These are phyloP conservation scores for Stellera chamaejasme DNA, from an alignment of 345 rosid genomes.

Conservation along the genomic window DNA sequence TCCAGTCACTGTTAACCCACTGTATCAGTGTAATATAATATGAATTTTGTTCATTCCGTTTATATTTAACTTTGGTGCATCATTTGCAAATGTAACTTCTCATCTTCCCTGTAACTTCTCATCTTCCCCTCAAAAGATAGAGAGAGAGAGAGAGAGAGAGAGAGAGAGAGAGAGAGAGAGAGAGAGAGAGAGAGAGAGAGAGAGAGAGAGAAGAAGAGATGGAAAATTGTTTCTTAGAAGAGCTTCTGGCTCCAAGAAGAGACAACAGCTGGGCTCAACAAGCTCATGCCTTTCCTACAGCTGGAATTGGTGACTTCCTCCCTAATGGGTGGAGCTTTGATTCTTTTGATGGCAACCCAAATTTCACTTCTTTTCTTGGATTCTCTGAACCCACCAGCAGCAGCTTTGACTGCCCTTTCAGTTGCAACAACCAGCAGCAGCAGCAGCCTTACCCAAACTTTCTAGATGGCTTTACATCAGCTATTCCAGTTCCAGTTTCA, in stretches of 20 bases:
- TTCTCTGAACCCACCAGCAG: conserved; percentile 21
- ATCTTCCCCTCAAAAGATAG: conserved; percentile 1
- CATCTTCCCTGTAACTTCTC: conserved; percentile 18
- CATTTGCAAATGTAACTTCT: conserved; percentile 16
- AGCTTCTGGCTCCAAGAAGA: conserved; percentile 52
- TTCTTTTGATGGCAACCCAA: conserved; percentile 29
- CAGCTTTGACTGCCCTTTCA: conserved; percentile 37
- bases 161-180: conserved; percentile 16
- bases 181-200: conserved; percentile 9
- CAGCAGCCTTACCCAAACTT: conserved; percentile 20
- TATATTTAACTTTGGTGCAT: conserved; percentile 10
- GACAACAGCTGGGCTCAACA: conserved; percentile 12
- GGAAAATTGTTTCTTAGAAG: conserved; percentile 83
- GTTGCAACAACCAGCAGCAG: neutral
- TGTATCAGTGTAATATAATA: neutral
- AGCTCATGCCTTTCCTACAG: conserved; percentile 11
- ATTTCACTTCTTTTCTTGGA: conserved; percentile 22
- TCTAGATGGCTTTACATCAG: conserved; percentile 32
- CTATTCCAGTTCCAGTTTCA: conserved; percentile 5
- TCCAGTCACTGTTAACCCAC: conserved; percentile 3
- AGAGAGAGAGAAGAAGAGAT: conserved; percentile 20
- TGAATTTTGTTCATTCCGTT: conserved; percentile 1
- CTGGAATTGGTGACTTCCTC: conserved; percentile 27
- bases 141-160: conserved; percentile 14
- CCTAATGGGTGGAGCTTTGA: conserved; percentile 46